Evolutionary conservation across 2,329 filamentous ascomycete species (phyloP).

Genomic region (Xylariaceae sp.): DNA sequence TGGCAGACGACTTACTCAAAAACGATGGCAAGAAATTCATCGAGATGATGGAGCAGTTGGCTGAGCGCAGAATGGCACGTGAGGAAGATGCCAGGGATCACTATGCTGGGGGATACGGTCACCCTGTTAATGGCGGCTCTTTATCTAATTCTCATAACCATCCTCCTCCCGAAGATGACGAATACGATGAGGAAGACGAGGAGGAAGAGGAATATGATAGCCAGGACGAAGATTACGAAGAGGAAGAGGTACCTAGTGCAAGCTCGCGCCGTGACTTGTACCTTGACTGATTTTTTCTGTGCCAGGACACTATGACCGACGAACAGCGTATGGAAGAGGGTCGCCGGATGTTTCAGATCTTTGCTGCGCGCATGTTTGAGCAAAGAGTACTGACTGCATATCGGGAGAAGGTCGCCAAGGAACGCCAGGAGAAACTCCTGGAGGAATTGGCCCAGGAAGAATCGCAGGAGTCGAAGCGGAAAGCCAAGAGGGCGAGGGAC

Average conservation of each 20-base stretch:
- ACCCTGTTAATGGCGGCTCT: constrained; percentile 62
- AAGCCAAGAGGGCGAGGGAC: constrained; percentile 91
- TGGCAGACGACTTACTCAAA: constrained; percentile 96
- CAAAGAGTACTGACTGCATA: constrained; percentile 96
- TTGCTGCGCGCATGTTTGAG: constrained; percentile 98
- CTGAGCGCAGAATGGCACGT: constrained; percentile 94
- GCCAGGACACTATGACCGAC: constrained; percentile 95
- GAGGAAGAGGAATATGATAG: constrained; percentile 65
- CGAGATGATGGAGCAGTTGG: constrained; percentile 99
- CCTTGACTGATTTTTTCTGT: constrained; percentile 32
- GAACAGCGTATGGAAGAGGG: constrained; percentile 99
- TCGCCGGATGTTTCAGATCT: constrained; percentile 98
- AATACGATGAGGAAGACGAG: constrained; percentile 67
- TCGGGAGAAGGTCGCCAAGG: constrained; percentile 91
- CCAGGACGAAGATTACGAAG: constrained; percentile 70
- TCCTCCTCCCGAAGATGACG: constrained; percentile 75
- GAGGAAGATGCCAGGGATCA: constrained; percentile 83
- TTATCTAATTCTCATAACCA: constrained; percentile 66
- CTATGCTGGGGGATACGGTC: constrained; percentile 61
- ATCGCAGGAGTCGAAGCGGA: constrained; percentile 73
- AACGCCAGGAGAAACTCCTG: constrained; percentile 87
- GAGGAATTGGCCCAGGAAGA: constrained; percentile 90
- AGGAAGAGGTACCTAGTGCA: constrained; percentile 67
- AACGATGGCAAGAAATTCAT: constrained; percentile 99
- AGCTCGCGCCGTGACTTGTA: constrained; percentile 5